A percentile compares a stretch with the other conserved stretches of the same genome.
Conservation (phyloP, 345 rosid species). For the Noccaea bulbosa region DNA sequence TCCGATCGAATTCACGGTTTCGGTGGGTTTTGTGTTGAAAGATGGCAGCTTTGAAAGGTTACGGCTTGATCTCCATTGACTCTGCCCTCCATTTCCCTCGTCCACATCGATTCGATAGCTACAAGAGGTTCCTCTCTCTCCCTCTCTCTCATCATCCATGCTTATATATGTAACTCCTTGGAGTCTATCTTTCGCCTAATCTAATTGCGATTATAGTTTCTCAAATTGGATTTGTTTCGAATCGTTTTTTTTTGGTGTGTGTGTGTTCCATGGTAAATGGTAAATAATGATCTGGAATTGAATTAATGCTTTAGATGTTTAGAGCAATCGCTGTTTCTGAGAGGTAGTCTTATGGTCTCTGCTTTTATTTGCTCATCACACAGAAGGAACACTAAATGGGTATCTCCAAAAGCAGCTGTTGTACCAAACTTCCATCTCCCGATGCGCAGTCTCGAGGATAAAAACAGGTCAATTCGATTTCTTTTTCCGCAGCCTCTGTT, state of each 20-base stretch:
- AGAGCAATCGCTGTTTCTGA: neutral
- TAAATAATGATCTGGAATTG: neutral
- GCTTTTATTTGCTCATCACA: conserved; percentile 10
- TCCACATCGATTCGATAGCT: conserved; percentile 37
- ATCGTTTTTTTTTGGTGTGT: too few species aligned
- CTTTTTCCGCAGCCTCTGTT: neutral
- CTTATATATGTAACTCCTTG: neutral
- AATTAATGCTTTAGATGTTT: neutral
- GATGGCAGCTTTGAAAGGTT: conserved; percentile 55
- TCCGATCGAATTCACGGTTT: neutral
- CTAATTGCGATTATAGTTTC: neutral
- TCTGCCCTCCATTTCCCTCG: conserved; percentile 44
- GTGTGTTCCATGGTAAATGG: too few species aligned
- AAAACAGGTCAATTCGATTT: conserved; percentile 56
- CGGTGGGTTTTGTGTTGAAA: neutral
- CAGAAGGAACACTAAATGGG: conserved; percentile 59
- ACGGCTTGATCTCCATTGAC: conserved; percentile 48
- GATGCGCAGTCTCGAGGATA: conserved; percentile 75
- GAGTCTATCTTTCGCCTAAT: neutral
- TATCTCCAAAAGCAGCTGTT: conserved; percentile 66
- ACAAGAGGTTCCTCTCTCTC: conserved; percentile 50
- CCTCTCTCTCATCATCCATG: neutral
- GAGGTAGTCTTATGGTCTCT: neutral
- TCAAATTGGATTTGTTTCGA: too few species aligned
- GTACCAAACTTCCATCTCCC: conserved; percentile 74